Evolutionary conservation across 2,329 filamentous ascomycete genomes (phyloP), one percentile per base, ranked within the genome.

Genomic region (Clonostachys sp.): DNA sequence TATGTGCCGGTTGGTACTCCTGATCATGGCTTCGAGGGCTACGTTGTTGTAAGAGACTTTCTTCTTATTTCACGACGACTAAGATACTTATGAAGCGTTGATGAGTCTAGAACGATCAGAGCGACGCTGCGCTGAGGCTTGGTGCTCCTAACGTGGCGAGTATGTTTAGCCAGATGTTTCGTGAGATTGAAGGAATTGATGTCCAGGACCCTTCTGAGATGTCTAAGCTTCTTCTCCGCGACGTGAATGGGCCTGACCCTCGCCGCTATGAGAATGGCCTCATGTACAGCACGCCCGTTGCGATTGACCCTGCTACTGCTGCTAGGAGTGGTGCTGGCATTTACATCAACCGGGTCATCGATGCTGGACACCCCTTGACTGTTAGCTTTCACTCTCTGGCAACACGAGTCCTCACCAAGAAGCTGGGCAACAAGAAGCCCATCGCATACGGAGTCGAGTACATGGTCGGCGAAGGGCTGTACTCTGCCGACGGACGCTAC

Each of bases 1-100:
- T 77, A 78, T 56, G 59, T 77, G 5, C 57, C 60, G 3, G 51
- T 55, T n/a, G 57, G 57, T 4, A 58, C 55, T 6, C 39, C 54
- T 8, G 74, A 73, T 4, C 76, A 79, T 52, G 77, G 75, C 6
- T 74, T 70, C 49, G 57, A 72, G 36, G 75, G 75, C 1, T 70
- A 80, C 80, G 67, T 83, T 16, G 60, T 30, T 10, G 24, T 30
- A 30, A 30, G 24, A 10, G 3, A 10, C 8, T 30, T 5, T 78
- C 73, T 72, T 62, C 33, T 46, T 14, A 39, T 33, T 30, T 30
- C 24, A 30, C 24, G 24, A 30, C 10, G 8, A 30, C 3, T 3
- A 30, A 30, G 9, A 30, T 30, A 30, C 24, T 30, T 3, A 30
- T 10, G 24, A 30, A 3, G 24, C 24, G 4, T 4, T 30, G 8